These are phyloP conservation scores for Clonostachys chloroleuca DNA, from an alignment of 2,329 filamentous ascomycete species.

Conservation along the genomic window DNA sequence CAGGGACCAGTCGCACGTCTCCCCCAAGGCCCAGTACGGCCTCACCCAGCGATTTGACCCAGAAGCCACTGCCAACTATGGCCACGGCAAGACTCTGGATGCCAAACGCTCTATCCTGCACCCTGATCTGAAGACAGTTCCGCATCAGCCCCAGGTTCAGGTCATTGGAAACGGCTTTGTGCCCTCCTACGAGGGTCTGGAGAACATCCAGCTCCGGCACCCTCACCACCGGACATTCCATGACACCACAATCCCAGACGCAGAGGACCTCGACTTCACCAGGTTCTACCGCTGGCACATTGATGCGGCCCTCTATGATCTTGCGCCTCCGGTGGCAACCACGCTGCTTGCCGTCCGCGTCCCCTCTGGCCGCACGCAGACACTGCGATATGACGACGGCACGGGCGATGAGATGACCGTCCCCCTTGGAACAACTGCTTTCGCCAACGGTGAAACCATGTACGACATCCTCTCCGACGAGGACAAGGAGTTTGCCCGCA, in stretches of 20 bases:
- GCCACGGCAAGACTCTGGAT: conserved; percentile 72
- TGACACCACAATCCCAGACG: conserved; percentile 52
- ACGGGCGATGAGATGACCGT: conserved; percentile 62
- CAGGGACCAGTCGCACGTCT: conserved; percentile 59
- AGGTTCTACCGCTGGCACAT: conserved; percentile 78
- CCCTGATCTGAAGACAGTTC: conserved; percentile 76
- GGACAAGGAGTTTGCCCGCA: conserved; percentile 64
- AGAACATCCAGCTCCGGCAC: conserved; percentile 64
- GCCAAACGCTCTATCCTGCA: conserved; percentile 62
- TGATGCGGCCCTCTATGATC: conserved; percentile 70
- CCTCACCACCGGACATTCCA: conserved; percentile 79
- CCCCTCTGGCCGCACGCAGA: conserved; percentile 61
- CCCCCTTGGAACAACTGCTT: conserved; percentile 72
- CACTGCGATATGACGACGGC: conserved; percentile 69
- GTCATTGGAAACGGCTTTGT: conserved; percentile 75
- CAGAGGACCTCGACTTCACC: conserved; percentile 43
- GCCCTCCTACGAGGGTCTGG: conserved; percentile 64
- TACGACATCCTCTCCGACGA: conserved; percentile 60
- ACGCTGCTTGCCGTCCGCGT: conserved; percentile 71
- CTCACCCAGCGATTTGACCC: conserved; percentile 74
- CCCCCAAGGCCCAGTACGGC: conserved; percentile 68
- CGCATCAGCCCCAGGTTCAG: conserved; percentile 70
- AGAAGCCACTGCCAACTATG: conserved; percentile 56
- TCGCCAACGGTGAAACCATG: conserved; percentile 68
- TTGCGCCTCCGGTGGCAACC: conserved; percentile 71